Conservation (phyloP, 805 yeast species). For the Saccharomycopsis sp. region DNA sequence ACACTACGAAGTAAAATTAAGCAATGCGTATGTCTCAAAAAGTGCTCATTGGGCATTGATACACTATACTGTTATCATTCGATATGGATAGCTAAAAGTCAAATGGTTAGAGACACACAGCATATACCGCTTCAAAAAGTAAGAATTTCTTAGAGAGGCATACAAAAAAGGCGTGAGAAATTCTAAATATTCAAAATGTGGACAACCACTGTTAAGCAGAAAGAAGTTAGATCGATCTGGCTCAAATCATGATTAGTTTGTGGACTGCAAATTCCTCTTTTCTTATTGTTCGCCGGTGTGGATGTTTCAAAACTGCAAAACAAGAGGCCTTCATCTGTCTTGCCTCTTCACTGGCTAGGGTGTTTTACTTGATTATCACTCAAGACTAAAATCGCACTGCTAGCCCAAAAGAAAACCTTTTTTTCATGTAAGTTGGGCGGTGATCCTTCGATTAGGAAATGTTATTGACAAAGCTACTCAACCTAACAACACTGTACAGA, state of each 20-base stretch:
- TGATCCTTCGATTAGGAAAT: neutral
- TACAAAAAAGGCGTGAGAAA: no score
- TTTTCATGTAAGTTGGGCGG: neutral
- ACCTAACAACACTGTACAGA: neutral
- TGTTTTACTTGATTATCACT: neutral
- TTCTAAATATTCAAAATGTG: neutral
- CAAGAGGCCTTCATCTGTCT: neutral
- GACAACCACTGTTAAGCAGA: neutral
- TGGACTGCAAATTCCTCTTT: no score
- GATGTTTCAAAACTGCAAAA: neutral
- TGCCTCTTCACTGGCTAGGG: neutral
- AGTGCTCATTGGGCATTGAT: neutral
- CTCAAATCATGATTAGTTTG: neutral
- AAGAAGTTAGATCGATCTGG: neutral
- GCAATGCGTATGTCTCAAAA: neutral
- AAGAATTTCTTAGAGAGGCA: no score
- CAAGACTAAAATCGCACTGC: neutral
- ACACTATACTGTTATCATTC: neutral
- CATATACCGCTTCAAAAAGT: neutral
- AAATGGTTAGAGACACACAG: neutral
- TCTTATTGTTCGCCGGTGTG: no score
- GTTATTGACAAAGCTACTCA: neutral
- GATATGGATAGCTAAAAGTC: neutral
- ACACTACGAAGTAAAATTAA: neutral
- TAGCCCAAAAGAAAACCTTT: neutral